Evolutionary conservation across 225 moss, liverwort and hornwort genomes (phyloP).

Genomic region (Bryoerythrophyllum caledonicum): DNA sequence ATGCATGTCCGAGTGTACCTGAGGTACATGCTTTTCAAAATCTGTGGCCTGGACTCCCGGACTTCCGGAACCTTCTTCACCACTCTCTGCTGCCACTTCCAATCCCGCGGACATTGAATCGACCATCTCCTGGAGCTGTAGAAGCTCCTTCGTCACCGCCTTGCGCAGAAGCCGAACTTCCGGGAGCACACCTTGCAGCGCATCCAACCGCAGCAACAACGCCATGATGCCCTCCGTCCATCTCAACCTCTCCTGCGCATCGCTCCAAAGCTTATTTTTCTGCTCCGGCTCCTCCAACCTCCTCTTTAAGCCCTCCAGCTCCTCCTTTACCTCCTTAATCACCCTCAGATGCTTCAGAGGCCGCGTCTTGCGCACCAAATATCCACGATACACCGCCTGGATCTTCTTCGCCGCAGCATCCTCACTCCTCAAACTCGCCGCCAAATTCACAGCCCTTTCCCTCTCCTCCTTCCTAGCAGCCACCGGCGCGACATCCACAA

Average conservation of each 20-base stretch:
- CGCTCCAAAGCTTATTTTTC: slow-evolving; percentile 31
- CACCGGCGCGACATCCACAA: slow-evolving; percentile 2
- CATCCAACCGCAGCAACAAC: slow-evolving; percentile 46
- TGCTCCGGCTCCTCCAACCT: slow-evolving; percentile 25
- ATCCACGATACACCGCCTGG: slow-evolving; percentile 47
- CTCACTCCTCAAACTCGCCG: slow-evolving; percentile 10
- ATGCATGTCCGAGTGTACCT: slow-evolving; percentile 3
- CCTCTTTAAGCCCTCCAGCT: slow-evolving; percentile 24
- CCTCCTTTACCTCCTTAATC: slow-evolving; percentile 31
- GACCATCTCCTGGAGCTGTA: slow-evolving; percentile 38
- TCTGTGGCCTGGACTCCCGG: background rate
- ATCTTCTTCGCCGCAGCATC: slow-evolving; percentile 46
- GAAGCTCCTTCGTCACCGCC: slow-evolving; percentile 39
- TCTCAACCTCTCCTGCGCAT: slow-evolving; percentile 45
- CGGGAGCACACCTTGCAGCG: slow-evolving; percentile 49
- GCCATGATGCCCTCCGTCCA: slow-evolving; percentile 47
- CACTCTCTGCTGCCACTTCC: background rate
- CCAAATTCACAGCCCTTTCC: background rate
- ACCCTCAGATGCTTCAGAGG: slow-evolving; percentile 42
- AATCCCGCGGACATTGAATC: slow-evolving; percentile 24
- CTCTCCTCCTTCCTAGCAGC: background rate
- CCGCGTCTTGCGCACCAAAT: slow-evolving; percentile 38
- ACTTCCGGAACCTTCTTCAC: background rate
- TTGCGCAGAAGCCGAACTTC: slow-evolving; percentile 39
- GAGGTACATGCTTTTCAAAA: background rate